Percentiles rank a stretch among this genome's conserved stretches.
Evolutionary conservation across 202 grass and related monocot genomes (phyloP).

Genomic region (Panicum hallii): DNA sequence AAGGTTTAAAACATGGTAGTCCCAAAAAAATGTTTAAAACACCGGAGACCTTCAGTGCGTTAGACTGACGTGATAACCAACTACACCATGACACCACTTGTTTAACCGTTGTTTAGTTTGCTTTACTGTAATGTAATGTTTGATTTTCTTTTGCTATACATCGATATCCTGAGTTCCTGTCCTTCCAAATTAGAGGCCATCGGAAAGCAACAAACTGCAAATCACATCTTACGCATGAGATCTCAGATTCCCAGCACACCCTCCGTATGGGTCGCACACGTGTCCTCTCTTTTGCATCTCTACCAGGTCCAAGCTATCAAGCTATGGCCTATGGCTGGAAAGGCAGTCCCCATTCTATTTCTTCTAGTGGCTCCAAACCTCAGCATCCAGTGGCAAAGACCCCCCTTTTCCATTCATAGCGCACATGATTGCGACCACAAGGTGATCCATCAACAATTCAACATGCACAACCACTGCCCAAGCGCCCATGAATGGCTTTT

Average conservation of each 20-base stretch:
- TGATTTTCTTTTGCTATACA: no score
- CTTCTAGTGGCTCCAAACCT: constrained; percentile 27
- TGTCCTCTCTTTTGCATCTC: constrained; percentile 16
- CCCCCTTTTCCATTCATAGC: constrained; percentile 16
- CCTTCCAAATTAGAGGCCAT: neutral
- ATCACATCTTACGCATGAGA: constrained; percentile 48
- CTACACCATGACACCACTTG: constrained; percentile 88
- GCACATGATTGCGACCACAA: constrained; percentile 31
- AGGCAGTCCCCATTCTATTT: constrained; percentile 18
- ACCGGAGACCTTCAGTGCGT: constrained; percentile 90
- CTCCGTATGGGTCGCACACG: constrained; percentile 38
- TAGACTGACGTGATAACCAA: constrained; percentile 99
- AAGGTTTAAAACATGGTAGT: neutral
- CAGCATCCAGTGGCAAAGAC: neutral
- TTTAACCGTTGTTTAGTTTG: neutral
- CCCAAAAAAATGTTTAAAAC: no score
- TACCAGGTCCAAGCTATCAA: neutral
- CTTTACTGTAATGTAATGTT: no score
- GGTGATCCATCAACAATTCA: constrained; percentile 2
- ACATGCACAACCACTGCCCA: constrained; percentile 4
- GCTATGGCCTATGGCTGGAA: neutral
- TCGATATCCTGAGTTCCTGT: neutral
- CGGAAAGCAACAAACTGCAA: constrained; percentile 6
- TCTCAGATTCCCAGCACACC: constrained; percentile 26
- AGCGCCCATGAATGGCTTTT: neutral